Evolutionary conservation across 2,329 filamentous ascomycete species (phyloP).

Genomic region (Colletotrichum lini): DNA sequence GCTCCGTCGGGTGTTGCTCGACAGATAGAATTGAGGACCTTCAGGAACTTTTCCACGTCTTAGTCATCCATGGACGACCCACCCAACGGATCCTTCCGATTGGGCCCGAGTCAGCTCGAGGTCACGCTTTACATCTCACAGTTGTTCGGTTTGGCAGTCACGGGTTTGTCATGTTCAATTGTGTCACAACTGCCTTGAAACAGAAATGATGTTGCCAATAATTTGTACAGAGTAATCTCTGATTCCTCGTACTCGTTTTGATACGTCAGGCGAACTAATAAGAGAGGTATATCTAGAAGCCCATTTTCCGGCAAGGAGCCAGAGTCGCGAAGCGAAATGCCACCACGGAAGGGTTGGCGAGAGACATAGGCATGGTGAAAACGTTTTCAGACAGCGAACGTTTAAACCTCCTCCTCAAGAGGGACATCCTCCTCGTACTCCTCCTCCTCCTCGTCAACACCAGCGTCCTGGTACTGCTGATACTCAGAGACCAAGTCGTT

Average conservation of each 20-base stretch:
- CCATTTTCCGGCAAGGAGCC: slow-evolving; percentile 48
- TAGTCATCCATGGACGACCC: slow-evolving; percentile 48
- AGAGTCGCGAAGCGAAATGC: slow-evolving; percentile 47
- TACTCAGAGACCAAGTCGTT: slow-evolving; percentile 99
- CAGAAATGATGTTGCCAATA: slow-evolving; percentile 3
- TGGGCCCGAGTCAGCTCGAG: slow-evolving; percentile 8
- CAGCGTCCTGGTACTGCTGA: slow-evolving; percentile 99
- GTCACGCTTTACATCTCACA: not conserved
- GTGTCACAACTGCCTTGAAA: not conserved
- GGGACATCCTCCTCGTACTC: slow-evolving; percentile 91
- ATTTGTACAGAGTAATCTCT: slow-evolving; percentile 44
- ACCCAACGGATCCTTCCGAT: slow-evolving; percentile 20
- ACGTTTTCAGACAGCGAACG: slow-evolving; percentile 1
- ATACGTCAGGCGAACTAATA: slow-evolving; percentile 51
- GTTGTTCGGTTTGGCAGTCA: not conserved
- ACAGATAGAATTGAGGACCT: slow-evolving; percentile 16
- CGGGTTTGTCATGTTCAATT: not conserved
- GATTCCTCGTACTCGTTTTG: slow-evolving; percentile 50
- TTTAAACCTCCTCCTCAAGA: slow-evolving; percentile 77
- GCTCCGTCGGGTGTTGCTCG: slow-evolving; percentile 13
- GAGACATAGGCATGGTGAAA: slow-evolving; percentile 8
- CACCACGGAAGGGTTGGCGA: slow-evolving; percentile 31
- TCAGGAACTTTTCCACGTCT: slow-evolving; percentile 50
- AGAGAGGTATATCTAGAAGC: slow-evolving; percentile 58
- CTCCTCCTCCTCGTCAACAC: slow-evolving; percentile 96